These are phyloP conservation scores for Eutrema heterophyllum DNA, from an alignment of 345 rosid genomes.

Conservation along the genomic window DNA sequence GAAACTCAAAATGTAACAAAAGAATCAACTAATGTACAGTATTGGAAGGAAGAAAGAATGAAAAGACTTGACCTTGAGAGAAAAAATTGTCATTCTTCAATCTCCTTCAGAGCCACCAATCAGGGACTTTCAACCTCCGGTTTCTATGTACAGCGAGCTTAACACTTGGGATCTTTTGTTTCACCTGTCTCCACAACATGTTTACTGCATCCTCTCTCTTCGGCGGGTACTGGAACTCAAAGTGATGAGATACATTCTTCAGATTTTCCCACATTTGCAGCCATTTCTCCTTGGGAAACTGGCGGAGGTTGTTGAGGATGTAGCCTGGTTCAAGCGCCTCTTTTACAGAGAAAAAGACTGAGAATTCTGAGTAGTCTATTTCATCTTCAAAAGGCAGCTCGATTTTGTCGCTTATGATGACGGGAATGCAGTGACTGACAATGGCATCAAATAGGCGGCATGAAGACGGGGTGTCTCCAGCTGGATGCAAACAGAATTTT, in stretches of 20 bases:
- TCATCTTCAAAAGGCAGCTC: constrained; percentile 90
- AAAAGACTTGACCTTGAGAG: constrained; percentile 7
- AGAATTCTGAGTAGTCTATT: constrained; percentile 67
- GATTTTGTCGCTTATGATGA: constrained; percentile 70
- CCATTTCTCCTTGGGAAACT: constrained; percentile 74
- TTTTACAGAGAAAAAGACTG: constrained; percentile 64
- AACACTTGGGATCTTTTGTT: constrained; percentile 59
- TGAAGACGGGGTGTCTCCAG: constrained; percentile 94
- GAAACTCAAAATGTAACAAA: constrained; percentile 17
- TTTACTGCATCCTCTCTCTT: constrained; percentile 70
- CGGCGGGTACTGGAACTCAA: constrained; percentile 74
- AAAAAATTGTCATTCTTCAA: constrained; percentile 6
- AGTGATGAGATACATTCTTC: constrained; percentile 72
- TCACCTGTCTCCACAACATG: constrained; percentile 89
- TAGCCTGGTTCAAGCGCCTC: constrained; percentile 68
- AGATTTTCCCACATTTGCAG: constrained; percentile 62
- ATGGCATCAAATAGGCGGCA: constrained; percentile 85
- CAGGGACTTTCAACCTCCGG: constrained; percentile 72
- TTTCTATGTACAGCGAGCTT: constrained; percentile 70
- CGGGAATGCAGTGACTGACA: constrained; percentile 84
- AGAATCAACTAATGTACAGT: constrained; percentile 43
- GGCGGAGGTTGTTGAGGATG: constrained; percentile 58
- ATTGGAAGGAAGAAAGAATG: not conserved
- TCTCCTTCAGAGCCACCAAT: constrained; percentile 69
- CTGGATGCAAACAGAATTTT: constrained; percentile 84